Conservation (phyloP, 2,329 filamentous ascomycete species). For the Akanthomyces muscarius region DNA sequence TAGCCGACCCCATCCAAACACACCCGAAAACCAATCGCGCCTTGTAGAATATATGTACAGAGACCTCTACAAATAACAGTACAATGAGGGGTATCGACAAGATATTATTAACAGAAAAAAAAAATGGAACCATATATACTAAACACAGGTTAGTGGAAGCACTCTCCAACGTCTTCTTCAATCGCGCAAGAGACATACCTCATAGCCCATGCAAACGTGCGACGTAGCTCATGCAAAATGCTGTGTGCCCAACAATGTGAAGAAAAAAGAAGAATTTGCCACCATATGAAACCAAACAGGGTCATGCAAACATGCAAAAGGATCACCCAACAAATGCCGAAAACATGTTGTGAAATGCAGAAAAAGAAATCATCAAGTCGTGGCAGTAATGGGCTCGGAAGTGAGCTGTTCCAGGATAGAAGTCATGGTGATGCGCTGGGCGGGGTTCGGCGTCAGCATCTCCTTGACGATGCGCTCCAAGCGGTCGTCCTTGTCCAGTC, state of each 20-base stretch:
- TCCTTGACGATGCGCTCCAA: conserved; percentile 50
- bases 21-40: conserved; percentile 3
- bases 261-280: background rate
- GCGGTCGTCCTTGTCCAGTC: conserved; percentile 43
- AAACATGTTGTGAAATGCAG: background rate
- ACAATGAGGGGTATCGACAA: conserved; percentile 16
- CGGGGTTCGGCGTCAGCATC: conserved; percentile 51
- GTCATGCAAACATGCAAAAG: conserved; percentile 1
- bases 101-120: background rate
- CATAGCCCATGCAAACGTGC: conserved; percentile 3
- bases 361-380: background rate
- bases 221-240: conserved; percentile 11
- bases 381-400: background rate
- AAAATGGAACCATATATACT: conserved; percentile 10
- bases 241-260: background rate
- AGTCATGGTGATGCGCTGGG: conserved; percentile 52
- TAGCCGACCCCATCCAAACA: conserved; percentile 7
- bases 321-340: background rate
- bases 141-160: background rate
- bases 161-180: too few species aligned
- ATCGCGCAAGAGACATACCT: background rate
- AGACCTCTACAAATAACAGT: conserved; percentile 4
- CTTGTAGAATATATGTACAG: conserved; percentile 17
- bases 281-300: background rate
- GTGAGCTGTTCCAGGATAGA: conserved; percentile 43